These are phyloP conservation scores for Somion occarium DNA, from an alignment of 1,284 basidiomycete genomes.

Conservation along the genomic window DNA sequence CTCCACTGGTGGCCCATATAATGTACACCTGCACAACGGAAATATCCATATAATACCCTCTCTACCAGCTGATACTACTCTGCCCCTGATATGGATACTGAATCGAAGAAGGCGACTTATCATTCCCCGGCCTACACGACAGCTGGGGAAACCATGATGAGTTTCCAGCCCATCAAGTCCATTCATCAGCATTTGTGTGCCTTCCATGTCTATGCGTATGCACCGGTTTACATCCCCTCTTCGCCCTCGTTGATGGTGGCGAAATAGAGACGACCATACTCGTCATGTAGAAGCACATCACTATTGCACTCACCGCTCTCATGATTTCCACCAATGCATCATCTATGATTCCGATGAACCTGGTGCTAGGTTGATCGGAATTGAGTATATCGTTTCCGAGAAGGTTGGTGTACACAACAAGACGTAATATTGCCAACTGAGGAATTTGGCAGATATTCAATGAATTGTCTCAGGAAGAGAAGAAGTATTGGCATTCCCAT, in stretches of 20 bases:
- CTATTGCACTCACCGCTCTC: slow-evolving; percentile 35
- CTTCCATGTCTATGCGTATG: slow-evolving; percentile 35
- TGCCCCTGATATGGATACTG: slow-evolving; percentile 19
- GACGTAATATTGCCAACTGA: neutral
- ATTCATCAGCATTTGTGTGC: slow-evolving; percentile 47
- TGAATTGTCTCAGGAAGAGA: slow-evolving; percentile 39
- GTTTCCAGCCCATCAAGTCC: slow-evolving; percentile 39
- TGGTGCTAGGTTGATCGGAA: slow-evolving; percentile 44
- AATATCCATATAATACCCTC: neutral
- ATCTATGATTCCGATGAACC: slow-evolving; percentile 43
- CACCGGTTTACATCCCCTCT: neutral
- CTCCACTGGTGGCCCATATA: neutral
- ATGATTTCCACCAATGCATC: slow-evolving; percentile 29
- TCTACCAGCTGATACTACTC: neutral
- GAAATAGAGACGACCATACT: slow-evolving; percentile 30
- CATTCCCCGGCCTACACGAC: slow-evolving; percentile 25
- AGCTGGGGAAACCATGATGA: slow-evolving; percentile 37
- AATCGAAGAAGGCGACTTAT: slow-evolving; percentile 24
- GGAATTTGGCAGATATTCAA: slow-evolving; percentile 30
- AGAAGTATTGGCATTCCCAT: slow-evolving; percentile 46
- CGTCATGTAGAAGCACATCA: slow-evolving; percentile 39
- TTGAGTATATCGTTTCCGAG: slow-evolving; percentile 48
- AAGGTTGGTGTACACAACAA: slow-evolving; percentile 19
- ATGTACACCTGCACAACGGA: neutral
- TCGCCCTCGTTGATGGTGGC: neutral